Percentiles rank a stretch among this genome's conserved stretches.
These are phyloP conservation scores for Cystobasidium pallidum DNA, from an alignment of 1,284 basidiomycete genomes.

Conservation along the genomic window DNA sequence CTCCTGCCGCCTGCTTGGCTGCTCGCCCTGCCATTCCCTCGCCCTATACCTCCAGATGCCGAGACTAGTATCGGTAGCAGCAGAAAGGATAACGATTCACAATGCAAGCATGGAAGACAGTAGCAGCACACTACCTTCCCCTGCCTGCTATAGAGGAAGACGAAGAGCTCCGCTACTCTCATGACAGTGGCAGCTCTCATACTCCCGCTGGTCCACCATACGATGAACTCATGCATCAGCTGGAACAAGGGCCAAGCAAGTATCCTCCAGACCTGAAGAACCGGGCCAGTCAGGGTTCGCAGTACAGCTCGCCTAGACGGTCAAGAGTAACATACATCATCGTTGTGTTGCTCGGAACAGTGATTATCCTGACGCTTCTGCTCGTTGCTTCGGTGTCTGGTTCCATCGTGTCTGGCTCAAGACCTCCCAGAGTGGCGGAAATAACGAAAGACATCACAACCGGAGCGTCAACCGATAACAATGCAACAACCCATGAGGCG, in stretches of 20 bases:
- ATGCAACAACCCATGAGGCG: slow-evolving; percentile 6
- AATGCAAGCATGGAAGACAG: slow-evolving; percentile 11
- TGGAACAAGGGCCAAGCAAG: slow-evolving; percentile 19
- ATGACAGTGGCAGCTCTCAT: slow-evolving; percentile 15
- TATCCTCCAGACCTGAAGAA: slow-evolving; percentile 24
- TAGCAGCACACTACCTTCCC: background rate
- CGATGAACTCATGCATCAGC: background rate
- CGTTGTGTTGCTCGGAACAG: background rate
- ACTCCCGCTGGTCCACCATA: slow-evolving; percentile 13
- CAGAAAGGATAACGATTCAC: background rate
- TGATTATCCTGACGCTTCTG: slow-evolving; percentile 6
- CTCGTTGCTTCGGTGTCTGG: slow-evolving; percentile 1
- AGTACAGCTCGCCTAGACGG: background rate
- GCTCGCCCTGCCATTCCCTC: background rate
- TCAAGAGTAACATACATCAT: slow-evolving; percentile 11
- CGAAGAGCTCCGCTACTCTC: background rate
- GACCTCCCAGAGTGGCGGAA: slow-evolving; percentile 2
- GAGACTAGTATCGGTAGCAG: background rate
- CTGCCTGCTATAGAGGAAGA: slow-evolving; percentile 4
- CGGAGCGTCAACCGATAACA: background rate
- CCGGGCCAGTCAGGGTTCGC: background rate
- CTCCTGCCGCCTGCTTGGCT: background rate
- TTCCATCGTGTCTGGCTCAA: background rate
- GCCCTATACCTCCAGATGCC: background rate
- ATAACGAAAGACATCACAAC: slow-evolving; percentile 2